Evolutionary conservation across 2,329 filamentous ascomycete species (phyloP).

Genomic region (Alternaria sp.): DNA sequence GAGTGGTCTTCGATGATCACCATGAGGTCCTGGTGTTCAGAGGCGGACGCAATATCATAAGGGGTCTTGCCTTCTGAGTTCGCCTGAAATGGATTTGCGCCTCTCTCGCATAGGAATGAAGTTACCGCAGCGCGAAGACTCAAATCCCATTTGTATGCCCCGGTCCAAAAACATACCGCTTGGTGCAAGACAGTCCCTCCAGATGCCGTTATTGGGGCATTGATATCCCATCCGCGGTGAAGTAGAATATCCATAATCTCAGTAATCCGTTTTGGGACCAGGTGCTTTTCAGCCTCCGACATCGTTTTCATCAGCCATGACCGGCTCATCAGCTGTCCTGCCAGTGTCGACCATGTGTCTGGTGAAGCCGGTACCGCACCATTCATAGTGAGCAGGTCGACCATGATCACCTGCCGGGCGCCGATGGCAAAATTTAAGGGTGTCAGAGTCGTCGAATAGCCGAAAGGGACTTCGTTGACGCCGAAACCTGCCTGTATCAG

Average conservation of each 20-base stretch:
- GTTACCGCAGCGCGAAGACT: constrained; percentile 23
- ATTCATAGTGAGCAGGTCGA: constrained; percentile 27
- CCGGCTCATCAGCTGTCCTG: constrained; percentile 29
- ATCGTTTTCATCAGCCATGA: constrained; percentile 36
- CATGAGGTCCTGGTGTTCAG: constrained; percentile 28
- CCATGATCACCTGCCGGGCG: constrained; percentile 33
- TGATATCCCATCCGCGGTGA: constrained; percentile 28
- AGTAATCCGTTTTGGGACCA: constrained; percentile 22
- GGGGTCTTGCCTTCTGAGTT: constrained; percentile 31
- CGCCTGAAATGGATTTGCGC: constrained; percentile 22
- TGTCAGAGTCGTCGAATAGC: constrained; percentile 29
- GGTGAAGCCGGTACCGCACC: constrained; percentile 27
- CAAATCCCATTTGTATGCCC: constrained; percentile 31
- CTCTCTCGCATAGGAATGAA: constrained; percentile 25
- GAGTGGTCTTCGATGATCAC: constrained; percentile 16
- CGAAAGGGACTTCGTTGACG: constrained; percentile 35
- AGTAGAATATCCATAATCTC: constrained; percentile 26
- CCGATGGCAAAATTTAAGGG: constrained; percentile 34
- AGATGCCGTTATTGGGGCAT: constrained; percentile 20
- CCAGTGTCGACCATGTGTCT: constrained; percentile 33
- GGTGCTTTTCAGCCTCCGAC: constrained; percentile 27
- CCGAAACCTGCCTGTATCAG: constrained; percentile 25
- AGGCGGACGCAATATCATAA: constrained; percentile 26
- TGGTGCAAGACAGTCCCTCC: constrained; percentile 32
- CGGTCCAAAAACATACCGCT: constrained; percentile 35